Evolutionary conservation across 2,329 filamentous ascomycete genomes (phyloP), one percentile per base, ranked within the genome.

Genomic region (Raffaelea albimanens): DNA sequence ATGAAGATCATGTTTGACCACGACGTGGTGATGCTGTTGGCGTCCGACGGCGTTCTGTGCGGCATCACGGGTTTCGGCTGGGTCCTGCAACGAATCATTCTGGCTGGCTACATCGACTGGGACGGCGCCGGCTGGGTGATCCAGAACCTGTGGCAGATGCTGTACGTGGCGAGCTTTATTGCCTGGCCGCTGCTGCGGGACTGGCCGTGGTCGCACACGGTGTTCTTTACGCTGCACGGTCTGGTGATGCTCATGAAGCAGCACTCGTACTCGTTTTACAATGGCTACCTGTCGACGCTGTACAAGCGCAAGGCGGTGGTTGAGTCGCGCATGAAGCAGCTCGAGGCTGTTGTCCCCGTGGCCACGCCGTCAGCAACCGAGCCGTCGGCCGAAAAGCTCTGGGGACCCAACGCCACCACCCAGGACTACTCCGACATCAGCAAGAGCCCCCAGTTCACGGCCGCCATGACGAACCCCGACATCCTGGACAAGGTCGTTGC

Each of bases 171-270:
- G 4, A 69, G 69, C 9, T 74, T 83, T 3, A 67, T 89, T 5
- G 76, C 73, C 45, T 78, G 84, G 67, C 83, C 84, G 0, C 72
- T 84, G 44, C 73, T 80, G 58, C 74, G 85, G 4, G 78, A 87
- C 44, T 91, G 85, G 86, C 83, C 85, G 1, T 90, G 86, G 86
- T 87, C 85, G 14, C 85, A 88, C 57, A 87, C 83, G 2, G 82
- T 88, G 18, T 88, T 85, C 61, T 85, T 87, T 44, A 80, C 86
- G 10, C 67, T 90, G 18, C 85, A 90, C 58, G 80, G 80, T 14
- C 66, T 90, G 47, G 78, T 85, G 3, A 83, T 89, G 72, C 61
- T 90, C 21, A 90, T 90, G 86, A 91, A 91, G 67, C 84, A 88
- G 63, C 86, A 89, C 60, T 84, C 81, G 18, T 89, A 87, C 58